Evolutionary conservation across 176 grass and related monocot species (phyloP).

Genomic region (Aegilops bicornis): DNA sequence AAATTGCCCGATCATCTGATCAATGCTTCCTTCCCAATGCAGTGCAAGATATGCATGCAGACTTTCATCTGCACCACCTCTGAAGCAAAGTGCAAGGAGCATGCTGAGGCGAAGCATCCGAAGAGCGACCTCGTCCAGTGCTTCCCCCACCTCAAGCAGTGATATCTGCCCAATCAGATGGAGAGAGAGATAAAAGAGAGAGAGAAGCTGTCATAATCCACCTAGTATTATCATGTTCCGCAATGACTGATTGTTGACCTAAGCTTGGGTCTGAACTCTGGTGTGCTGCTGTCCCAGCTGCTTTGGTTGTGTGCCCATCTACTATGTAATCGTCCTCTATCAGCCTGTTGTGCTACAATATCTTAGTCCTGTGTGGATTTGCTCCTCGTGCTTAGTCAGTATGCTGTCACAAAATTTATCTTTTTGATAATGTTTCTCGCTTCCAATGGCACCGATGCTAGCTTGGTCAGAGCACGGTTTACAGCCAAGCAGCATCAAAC

Average conservation of each 20-base stretch:
- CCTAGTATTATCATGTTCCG: slow-evolving; percentile 48
- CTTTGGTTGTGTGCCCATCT: slow-evolving; percentile 55
- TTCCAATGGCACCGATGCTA: background rate
- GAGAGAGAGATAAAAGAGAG: slow-evolving; percentile 27
- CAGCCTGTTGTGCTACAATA: slow-evolving; percentile 41
- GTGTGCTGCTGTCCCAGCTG: slow-evolving; percentile 31
- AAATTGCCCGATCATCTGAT: background rate
- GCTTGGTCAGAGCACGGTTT: too few species aligned
- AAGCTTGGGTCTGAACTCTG: slow-evolving; percentile 41
- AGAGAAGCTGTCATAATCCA: slow-evolving; percentile 37
- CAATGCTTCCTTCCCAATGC: slow-evolving; percentile 17
- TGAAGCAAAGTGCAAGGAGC: slow-evolving; percentile 95
- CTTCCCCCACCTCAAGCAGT: slow-evolving; percentile 84
- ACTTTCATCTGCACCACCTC: slow-evolving; percentile 99
- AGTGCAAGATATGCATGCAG: slow-evolving; percentile 99
- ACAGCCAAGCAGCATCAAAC: too few species aligned
- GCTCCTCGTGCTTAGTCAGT: slow-evolving; percentile 14
- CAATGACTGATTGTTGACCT: slow-evolving; percentile 48
- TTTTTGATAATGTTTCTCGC: background rate
- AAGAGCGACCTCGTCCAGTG: slow-evolving; percentile 74
- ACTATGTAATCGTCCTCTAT: slow-evolving; percentile 42
- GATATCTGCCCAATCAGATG: background rate
- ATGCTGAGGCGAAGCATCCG: slow-evolving; percentile 94
- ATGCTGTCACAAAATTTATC: background rate
- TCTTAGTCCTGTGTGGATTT: slow-evolving; percentile 41